phyloP scores from a whole-genome alignment of 495 filamentous ascomycete genomes.

The Penicillium waksmanii region DNA sequence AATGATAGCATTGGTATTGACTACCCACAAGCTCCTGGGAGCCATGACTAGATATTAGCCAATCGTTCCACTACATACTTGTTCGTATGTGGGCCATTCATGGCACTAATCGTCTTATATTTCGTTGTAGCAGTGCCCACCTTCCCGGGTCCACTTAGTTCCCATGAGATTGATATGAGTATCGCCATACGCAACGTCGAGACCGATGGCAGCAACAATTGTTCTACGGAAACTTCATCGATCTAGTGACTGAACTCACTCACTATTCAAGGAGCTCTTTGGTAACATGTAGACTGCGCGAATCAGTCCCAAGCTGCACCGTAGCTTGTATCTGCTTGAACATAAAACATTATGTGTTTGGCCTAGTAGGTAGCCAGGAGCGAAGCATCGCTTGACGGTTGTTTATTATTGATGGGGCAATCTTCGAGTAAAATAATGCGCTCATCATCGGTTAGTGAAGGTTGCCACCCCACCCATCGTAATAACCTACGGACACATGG shows the following conservation, averaged over 20 bases:
- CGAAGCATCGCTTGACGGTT: not conserved
- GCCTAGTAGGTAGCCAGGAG: not conserved
- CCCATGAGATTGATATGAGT: not conserved
- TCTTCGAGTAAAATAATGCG: not conserved
- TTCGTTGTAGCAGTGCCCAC: not conserved
- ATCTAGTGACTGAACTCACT: slow-evolving; percentile 1
- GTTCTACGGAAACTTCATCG: not conserved
- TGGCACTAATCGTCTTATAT: not conserved
- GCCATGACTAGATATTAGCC: no score
- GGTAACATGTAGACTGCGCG: not conserved
- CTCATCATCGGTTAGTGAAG: not conserved
- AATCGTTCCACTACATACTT: no score
- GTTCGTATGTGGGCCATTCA: no score
- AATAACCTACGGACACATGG: not conserved
- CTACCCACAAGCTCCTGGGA: no score
- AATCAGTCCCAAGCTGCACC: not conserved
- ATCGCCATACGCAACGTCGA: not conserved
- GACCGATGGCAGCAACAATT: not conserved
- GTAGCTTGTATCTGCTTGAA: not conserved
- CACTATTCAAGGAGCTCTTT: not conserved
- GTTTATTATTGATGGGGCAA: not conserved
- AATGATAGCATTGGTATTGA: no score
- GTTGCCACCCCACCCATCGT: not conserved
- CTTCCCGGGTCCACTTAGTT: not conserved
- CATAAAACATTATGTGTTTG: not conserved